phyloP scores from a whole-genome alignment of 2,329 filamentous ascomycete genomes.

The Rhexocercosporidium sp. region DNA sequence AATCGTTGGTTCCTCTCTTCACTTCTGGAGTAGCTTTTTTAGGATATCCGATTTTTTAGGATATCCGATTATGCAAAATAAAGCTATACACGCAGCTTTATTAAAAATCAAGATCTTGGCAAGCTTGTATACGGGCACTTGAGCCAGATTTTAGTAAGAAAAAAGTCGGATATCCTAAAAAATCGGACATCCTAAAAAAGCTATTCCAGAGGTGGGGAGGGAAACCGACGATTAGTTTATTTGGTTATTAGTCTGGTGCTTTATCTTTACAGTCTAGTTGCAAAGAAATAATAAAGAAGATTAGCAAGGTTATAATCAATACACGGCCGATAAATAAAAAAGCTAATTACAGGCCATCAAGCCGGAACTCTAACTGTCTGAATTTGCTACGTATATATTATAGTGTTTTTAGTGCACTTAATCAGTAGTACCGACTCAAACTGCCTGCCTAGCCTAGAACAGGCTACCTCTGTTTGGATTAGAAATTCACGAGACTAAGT shows the following conservation, averaged over 20 bases:
- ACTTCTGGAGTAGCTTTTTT: neutral
- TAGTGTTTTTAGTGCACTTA: slow-evolving; percentile 2
- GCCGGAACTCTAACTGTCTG: slow-evolving; percentile 5
- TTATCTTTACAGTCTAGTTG: slow-evolving; percentile 5
- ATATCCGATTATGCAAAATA: neutral
- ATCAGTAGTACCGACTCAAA: neutral
- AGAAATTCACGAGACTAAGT: neutral
- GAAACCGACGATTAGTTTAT: neutral
- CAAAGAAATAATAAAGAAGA: neutral
- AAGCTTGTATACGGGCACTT: no score
- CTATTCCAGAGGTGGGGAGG: neutral
- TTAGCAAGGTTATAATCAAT: neutral
- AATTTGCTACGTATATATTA: neutral
- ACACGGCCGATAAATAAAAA: neutral
- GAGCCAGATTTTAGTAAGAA: neutral
- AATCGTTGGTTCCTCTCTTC: neutral
- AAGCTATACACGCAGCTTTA: no score
- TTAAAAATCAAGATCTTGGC: neutral
- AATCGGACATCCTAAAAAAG: neutral
- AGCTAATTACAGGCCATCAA: slow-evolving; percentile 2
- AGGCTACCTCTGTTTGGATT: slow-evolving; percentile 5
- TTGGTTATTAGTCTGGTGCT: slow-evolving; percentile 1
- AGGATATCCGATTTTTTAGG: neutral
- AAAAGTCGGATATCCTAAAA: neutral
- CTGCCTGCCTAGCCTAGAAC: neutral